Conservation (phyloP, 441 rosid species). For the Geranium incanum region DNA sequence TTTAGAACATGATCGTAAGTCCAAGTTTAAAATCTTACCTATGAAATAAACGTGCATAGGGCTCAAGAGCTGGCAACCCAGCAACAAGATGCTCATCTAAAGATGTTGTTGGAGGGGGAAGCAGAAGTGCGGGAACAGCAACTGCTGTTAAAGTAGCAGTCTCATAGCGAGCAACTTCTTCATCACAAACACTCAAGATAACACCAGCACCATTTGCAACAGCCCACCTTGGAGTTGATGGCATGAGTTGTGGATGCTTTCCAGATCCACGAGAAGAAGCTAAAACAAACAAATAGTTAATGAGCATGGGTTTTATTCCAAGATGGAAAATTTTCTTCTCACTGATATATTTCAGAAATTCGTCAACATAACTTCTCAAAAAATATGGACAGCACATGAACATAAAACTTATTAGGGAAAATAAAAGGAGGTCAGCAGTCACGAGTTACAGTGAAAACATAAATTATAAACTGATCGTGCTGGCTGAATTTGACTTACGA, state of each 20-base stretch:
- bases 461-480: too few relatives aligned
- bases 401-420: too few relatives aligned
- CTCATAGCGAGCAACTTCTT: slow-evolving; percentile 95
- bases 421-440: too few relatives aligned
- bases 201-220: slow-evolving; percentile 99
- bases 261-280: slow-evolving; percentile 95
- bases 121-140: slow-evolving; percentile 97
- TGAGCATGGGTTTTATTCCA: neutral
- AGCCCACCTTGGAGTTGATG: slow-evolving; percentile 99
- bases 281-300: slow-evolving; percentile 23
- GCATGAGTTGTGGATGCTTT: slow-evolving; percentile 96
- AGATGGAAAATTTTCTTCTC: too few relatives aligned
- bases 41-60: slow-evolving; percentile 92
- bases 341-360: too few relatives aligned
- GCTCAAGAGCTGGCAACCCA: slow-evolving; percentile 97
- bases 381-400: too few relatives aligned
- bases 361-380: too few relatives aligned
- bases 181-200: slow-evolving; percentile 94
- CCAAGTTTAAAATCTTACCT: slow-evolving; percentile 44
- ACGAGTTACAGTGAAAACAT: too few relatives aligned
- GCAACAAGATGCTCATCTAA: slow-evolving; percentile 97
- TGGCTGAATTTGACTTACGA: too few relatives aligned
- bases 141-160: slow-evolving; percentile 92
- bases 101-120: slow-evolving; percentile 96
- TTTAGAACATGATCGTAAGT: neutral